phyloP scores from a whole-genome alignment of 2,329 filamentous ascomycete species.

The Botrytis tulipae region DNA sequence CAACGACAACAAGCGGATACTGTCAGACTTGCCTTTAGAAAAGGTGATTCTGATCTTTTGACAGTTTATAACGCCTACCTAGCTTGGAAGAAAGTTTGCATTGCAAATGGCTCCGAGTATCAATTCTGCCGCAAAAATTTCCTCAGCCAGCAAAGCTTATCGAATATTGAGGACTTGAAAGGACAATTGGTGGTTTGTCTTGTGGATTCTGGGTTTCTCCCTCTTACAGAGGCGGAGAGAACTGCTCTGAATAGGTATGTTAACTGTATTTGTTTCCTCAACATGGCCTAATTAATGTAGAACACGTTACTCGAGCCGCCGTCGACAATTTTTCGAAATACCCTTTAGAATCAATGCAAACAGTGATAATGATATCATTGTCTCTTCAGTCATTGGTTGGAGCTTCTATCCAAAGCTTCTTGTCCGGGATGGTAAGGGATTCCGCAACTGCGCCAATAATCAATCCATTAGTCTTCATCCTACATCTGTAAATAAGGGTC shows the following conservation, averaged over 20 bases:
- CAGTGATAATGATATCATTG: slow-evolving; percentile 75
- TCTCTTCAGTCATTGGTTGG: slow-evolving; percentile 82
- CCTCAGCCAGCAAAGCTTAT: slow-evolving; percentile 80
- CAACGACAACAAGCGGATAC: slow-evolving; percentile 79
- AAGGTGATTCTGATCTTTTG: slow-evolving; percentile 85
- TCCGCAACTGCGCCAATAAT: slow-evolving; percentile 90
- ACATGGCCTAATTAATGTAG: slow-evolving; percentile 33
- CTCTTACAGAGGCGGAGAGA: slow-evolving; percentile 71
- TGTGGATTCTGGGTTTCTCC: slow-evolving; percentile 80
- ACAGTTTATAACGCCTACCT: slow-evolving; percentile 93
- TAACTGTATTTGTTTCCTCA: slow-evolving; percentile 38
- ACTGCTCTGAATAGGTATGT: slow-evolving; percentile 57
- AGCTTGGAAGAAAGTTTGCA: slow-evolving; percentile 82
- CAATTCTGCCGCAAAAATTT: slow-evolving; percentile 95
- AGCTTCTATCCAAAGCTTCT: slow-evolving; percentile 95
- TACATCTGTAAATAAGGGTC: slow-evolving; percentile 80
- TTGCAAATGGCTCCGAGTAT: slow-evolving; percentile 68
- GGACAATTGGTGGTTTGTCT: slow-evolving; percentile 83
- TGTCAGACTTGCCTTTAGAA: slow-evolving; percentile 74
- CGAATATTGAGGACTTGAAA: slow-evolving; percentile 94
- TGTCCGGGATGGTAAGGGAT: slow-evolving; percentile 77
- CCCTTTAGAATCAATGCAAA: slow-evolving; percentile 72
- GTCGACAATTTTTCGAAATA: slow-evolving; percentile 73
- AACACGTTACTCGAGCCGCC: slow-evolving; percentile 63
- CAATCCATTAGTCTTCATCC: slow-evolving; percentile 85